Conservation (phyloP, 768 basidiomycete species). For the Mycena chlorophos region DNA sequence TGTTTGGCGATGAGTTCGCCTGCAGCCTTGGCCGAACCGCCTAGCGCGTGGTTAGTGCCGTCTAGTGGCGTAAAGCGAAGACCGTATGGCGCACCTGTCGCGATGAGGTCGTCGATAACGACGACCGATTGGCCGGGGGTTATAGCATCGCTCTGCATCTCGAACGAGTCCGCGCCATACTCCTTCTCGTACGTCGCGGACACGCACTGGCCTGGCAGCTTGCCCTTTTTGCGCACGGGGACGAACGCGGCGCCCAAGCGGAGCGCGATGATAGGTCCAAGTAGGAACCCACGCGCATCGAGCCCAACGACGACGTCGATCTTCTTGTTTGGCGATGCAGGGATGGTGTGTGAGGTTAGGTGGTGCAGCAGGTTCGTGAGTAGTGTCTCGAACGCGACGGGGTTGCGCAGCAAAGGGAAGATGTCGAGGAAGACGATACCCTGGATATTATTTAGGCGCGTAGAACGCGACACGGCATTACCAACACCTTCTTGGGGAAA, state of each 20-base stretch:
- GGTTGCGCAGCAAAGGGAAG: slow-evolving; percentile 88
- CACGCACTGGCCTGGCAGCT: slow-evolving; percentile 86
- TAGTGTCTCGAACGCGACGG: slow-evolving; percentile 84
- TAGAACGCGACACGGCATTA: slow-evolving; percentile 12
- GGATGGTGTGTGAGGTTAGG: slow-evolving; percentile 76
- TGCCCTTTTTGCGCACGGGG: slow-evolving; percentile 91
- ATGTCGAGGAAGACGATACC: slow-evolving; percentile 94
- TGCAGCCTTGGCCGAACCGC: slow-evolving; percentile 92
- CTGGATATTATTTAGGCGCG: slow-evolving; percentile 37
- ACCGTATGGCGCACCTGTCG: slow-evolving; percentile 66
- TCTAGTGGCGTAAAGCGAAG: not conserved
- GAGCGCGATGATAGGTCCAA: slow-evolving; percentile 90
- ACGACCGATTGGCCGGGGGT: slow-evolving; percentile 79
- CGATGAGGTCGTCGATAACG: slow-evolving; percentile 93
- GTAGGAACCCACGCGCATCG: slow-evolving; percentile 93
- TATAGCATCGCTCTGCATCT: slow-evolving; percentile 91
- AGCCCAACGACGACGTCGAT: slow-evolving; percentile 93
- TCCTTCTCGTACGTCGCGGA: slow-evolving; percentile 85
- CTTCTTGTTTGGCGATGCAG: slow-evolving; percentile 57
- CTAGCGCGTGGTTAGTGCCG: slow-evolving; percentile 36
- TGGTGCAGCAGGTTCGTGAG: slow-evolving; percentile 88
- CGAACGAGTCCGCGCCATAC: slow-evolving; percentile 92
- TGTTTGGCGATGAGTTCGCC: slow-evolving; percentile 82
- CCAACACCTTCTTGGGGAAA: slow-evolving; percentile 89
- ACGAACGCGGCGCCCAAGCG: slow-evolving; percentile 93